These are phyloP conservation scores for Aciculoconidium aculeatum DNA, from an alignment of 805 yeast species.

Conservation along the genomic window DNA sequence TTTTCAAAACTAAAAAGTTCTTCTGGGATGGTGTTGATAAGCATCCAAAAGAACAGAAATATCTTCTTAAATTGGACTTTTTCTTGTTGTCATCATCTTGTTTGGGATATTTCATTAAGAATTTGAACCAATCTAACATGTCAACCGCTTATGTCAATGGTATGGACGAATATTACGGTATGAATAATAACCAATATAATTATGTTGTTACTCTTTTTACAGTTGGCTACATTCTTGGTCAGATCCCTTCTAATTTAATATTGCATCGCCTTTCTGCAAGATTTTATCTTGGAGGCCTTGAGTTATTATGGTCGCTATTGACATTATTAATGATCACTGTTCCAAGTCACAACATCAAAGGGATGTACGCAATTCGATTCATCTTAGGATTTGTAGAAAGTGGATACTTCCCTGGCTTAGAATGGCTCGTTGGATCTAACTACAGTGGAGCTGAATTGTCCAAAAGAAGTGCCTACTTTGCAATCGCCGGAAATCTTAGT, in stretches of 20 bases:
- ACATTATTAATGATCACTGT: conserved; percentile 32
- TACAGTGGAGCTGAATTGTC: conserved; percentile 27
- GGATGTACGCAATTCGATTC: conserved; percentile 29
- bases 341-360: conserved; percentile 14
- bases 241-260: conserved; percentile 42
- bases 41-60: conserved; percentile 30
- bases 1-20: conserved; percentile 20
- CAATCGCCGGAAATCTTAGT: conserved; percentile 29
- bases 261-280: conserved; percentile 39
- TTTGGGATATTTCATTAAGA: conserved; percentile 45
- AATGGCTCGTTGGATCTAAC: conserved; percentile 25
- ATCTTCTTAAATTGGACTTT: conserved; percentile 28
- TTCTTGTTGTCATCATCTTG: conserved; percentile 36
- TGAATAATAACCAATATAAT: conserved; percentile 41
- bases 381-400: conserved; percentile 41
- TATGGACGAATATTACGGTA: conserved; percentile 37
- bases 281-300: conserved; percentile 38
- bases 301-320: conserved; percentile 39
- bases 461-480: conserved; percentile 32
- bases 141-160: conserved; percentile 45
- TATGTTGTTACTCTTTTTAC: conserved; percentile 40
- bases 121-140: conserved; percentile 36
- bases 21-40: conserved; percentile 35
- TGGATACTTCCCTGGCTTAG: conserved; percentile 51
- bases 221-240: conserved; percentile 48